These are phyloP conservation scores for Monilinia laxa DNA, from an alignment of 2,329 filamentous ascomycete genomes.

Conservation along the genomic window DNA sequence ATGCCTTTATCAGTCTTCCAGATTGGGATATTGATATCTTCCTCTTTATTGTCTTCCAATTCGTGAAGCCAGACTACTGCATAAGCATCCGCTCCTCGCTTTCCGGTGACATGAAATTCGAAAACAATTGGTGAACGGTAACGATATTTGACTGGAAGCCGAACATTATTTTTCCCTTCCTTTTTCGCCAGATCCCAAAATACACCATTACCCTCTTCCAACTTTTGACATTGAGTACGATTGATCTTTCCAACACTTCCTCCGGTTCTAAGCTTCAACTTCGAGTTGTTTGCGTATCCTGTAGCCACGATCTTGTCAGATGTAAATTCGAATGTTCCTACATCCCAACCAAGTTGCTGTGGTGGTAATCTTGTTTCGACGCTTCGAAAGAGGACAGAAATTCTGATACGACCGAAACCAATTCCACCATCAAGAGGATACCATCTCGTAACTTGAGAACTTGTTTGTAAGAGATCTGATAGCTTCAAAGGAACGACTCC, in stretches of 20 bases:
- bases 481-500: slow-evolving; percentile 88
- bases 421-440: slow-evolving; percentile 96
- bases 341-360: slow-evolving; percentile 85
- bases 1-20: slow-evolving; percentile 77
- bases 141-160: slow-evolving; percentile 84
- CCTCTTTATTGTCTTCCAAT: slow-evolving; percentile 75
- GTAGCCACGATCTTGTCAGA: slow-evolving; percentile 65
- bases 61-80: slow-evolving; percentile 85
- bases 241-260: slow-evolving; percentile 74
- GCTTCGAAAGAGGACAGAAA: slow-evolving; percentile 86
- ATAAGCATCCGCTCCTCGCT: slow-evolving; percentile 70
- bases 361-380: slow-evolving; percentile 85
- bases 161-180: slow-evolving; percentile 53
- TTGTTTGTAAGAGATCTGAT: slow-evolving; percentile 82
- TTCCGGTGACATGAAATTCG: slow-evolving; percentile 72
- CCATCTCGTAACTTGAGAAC: slow-evolving; percentile 80
- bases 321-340: slow-evolving; percentile 88
- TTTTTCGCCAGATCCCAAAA: slow-evolving; percentile 57
- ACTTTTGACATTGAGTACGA: slow-evolving; percentile 59
- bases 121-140: slow-evolving; percentile 89
- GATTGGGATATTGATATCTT: slow-evolving; percentile 81
- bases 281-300: slow-evolving; percentile 60
- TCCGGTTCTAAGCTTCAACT: slow-evolving; percentile 80
- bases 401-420: slow-evolving; percentile 83
- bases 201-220: slow-evolving; percentile 58